Evolutionary conservation across 2,329 filamentous ascomycete species (phyloP).

Genomic region (Fusarium nelsonii): DNA sequence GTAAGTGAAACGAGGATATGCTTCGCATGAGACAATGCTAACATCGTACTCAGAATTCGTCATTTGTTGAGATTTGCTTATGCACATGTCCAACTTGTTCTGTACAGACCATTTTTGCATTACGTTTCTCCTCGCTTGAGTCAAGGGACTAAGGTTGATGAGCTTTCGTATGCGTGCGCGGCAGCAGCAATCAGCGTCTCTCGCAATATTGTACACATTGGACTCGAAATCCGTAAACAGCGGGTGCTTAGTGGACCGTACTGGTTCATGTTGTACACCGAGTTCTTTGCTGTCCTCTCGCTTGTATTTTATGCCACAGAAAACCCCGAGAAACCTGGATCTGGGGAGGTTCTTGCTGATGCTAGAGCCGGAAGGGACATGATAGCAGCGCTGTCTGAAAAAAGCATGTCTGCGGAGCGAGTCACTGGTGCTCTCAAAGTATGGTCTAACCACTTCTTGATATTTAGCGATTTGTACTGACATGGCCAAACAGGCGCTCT

Average conservation of each 20-base stretch:
- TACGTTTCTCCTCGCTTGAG: conserved; percentile 77
- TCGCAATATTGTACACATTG: conserved; percentile 83
- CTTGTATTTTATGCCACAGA: conserved; percentile 84
- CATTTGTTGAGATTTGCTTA: conserved; percentile 84
- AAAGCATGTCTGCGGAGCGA: conserved; percentile 89
- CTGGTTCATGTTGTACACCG: conserved; percentile 89
- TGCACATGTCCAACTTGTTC: conserved; percentile 83
- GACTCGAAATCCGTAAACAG: conserved; percentile 80
- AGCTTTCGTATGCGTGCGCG: conserved; percentile 81
- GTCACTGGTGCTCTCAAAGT: conserved; percentile 84
- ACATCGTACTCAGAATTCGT: conserved; percentile 64
- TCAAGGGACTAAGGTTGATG: conserved; percentile 72
- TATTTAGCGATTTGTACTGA: conserved; percentile 37
- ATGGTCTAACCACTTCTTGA: conserved; percentile 52
- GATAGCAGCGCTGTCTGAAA: conserved; percentile 80
- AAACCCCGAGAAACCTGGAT: conserved; percentile 80
- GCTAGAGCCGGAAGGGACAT: conserved; percentile 87
- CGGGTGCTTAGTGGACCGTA: conserved; percentile 83
- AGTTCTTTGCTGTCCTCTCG: conserved; percentile 84
- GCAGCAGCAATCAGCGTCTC: conserved; percentile 72
- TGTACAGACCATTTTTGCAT: conserved; percentile 86
- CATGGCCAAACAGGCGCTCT: conserved; percentile 72
- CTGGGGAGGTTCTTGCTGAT: conserved; percentile 85
- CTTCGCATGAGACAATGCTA: conserved; percentile 2
- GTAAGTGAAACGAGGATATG: conserved; percentile 61